Conservation (phyloP, 1,139 yeast species). For the Kodamaea suecica region DNA sequence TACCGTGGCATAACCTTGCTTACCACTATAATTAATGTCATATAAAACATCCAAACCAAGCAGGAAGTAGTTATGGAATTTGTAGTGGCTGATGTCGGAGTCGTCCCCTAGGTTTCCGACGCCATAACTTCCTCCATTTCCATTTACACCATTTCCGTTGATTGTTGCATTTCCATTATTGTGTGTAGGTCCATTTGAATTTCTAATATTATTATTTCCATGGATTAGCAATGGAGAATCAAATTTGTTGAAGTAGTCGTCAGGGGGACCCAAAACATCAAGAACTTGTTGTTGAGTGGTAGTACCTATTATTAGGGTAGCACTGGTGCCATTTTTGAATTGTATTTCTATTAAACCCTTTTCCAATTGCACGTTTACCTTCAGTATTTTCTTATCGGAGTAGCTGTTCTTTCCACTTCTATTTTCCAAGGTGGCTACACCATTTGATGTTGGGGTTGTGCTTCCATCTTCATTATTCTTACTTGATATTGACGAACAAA, state of each 20-base stretch:
- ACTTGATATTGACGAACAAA: background rate
- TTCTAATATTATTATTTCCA: conserved; percentile 20
- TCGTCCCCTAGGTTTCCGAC: conserved; percentile 1
- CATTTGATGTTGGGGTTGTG: background rate
- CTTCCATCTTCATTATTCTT: background rate
- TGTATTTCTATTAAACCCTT: conserved; percentile 5
- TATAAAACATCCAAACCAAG: conserved; percentile 55
- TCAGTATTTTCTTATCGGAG: conserved; percentile 3
- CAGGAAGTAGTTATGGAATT: conserved; percentile 55
- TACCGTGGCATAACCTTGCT: conserved; percentile 26
- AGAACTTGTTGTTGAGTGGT: conserved; percentile 52
- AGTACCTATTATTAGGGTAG: conserved; percentile 27
- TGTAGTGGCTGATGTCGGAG: conserved; percentile 20
- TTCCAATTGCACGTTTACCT: conserved; percentile 6
- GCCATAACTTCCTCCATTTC: conserved; percentile 3
- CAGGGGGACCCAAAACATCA: conserved; percentile 53
- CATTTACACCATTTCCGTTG: background rate
- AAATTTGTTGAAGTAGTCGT: conserved; percentile 48
- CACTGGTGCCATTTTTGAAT: conserved; percentile 4
- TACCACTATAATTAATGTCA: conserved; percentile 28
- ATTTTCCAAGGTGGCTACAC: background rate
- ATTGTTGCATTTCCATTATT: background rate
- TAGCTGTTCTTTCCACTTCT: background rate
- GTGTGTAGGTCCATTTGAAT: background rate
- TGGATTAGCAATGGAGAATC: conserved; percentile 46